Evolutionary conservation across 495 filamentous ascomycete species (phyloP).

Genomic region (Arthonia radiata): DNA sequence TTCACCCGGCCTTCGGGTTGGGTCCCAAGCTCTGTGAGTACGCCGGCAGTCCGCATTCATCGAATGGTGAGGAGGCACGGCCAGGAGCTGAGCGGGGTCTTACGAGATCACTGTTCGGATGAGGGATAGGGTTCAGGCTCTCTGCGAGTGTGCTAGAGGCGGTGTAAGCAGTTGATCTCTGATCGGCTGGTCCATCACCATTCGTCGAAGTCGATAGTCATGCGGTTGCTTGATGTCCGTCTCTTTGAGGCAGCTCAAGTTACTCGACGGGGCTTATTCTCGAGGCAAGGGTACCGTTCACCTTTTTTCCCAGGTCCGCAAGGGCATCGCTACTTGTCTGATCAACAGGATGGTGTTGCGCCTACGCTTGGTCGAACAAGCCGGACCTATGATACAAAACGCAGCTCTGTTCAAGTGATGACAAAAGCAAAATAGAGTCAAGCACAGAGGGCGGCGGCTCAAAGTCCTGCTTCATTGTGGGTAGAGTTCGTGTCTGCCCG

Average conservation of each 20-base stretch:
- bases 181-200: not conserved
- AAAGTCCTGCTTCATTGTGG: conserved; percentile 23
- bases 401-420: conserved; percentile 59
- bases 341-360: conserved; percentile 16
- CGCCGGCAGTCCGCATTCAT: conserved; percentile 15
- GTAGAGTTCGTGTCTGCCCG: too few species aligned
- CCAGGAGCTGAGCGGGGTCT: conserved; percentile 15
- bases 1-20: conserved; percentile 5
- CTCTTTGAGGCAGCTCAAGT: conserved; percentile 7
- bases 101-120: too few species aligned
- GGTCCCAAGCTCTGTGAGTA: conserved; percentile 15
- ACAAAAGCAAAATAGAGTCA: conserved; percentile 95
- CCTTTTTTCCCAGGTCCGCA: conserved; percentile 28
- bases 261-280: conserved; percentile 99
- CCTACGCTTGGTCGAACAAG: conserved; percentile 40
- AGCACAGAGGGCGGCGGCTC: conserved; percentile 57
- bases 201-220: conserved; percentile 95
- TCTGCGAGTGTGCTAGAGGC: conserved; percentile 5
- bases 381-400: conserved; percentile 21
- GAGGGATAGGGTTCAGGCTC: conserved; percentile 17
- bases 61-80: conserved; percentile 15
- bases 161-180: conserved; percentile 13
- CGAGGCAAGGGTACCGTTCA: conserved; percentile 73
- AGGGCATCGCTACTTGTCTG: conserved; percentile 18
- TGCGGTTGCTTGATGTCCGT: conserved; percentile 56